Conservation (phyloP, 116 monocot genomes). For the Thalassia testudinum region DNA sequence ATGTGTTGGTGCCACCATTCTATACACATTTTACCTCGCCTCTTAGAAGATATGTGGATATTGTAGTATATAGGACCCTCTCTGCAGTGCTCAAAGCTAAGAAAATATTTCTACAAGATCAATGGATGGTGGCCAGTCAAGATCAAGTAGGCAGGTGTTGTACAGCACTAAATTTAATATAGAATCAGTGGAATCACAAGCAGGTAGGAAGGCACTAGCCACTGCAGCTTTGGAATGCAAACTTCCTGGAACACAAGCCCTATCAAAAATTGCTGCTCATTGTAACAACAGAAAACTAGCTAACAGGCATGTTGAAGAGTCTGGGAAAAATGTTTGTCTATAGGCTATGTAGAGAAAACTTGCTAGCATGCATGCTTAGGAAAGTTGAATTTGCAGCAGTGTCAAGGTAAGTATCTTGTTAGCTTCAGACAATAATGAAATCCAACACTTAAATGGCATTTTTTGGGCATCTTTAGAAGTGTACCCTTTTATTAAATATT, state of each 20-base stretch:
- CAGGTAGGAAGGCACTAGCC: conserved; percentile 43
- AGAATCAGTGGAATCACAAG: conserved; percentile 37
- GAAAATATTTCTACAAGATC: conserved; percentile 26
- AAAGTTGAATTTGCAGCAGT: too few relatives aligned
- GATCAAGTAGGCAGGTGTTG: conserved; percentile 16
- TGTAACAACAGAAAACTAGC: conserved; percentile 80
- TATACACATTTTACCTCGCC: conserved; percentile 97
- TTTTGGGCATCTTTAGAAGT: too few relatives aligned
- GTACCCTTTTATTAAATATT: too few relatives aligned
- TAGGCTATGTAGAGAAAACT: conserved; percentile 63
- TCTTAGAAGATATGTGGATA: conserved; percentile 84
- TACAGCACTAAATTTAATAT: conserved; percentile 45
- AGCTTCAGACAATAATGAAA: too few relatives aligned
- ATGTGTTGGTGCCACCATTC: conserved; percentile 53
- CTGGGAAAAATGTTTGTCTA: conserved; percentile 50
- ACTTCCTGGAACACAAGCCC: conserved; percentile 31
- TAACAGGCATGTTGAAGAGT: conserved; percentile 66
- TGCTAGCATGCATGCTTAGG: too few relatives aligned
- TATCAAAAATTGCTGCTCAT: conserved; percentile 60
- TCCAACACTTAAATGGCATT: too few relatives aligned
- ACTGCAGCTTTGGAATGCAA: conserved; percentile 40
- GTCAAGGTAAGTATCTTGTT: too few relatives aligned
- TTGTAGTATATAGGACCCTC: conserved; percentile 81
- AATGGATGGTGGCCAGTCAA: conserved; percentile 1
- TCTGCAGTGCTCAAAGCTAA: conserved; percentile 67